phyloP scores from a whole-genome alignment of 371 early-diverging fungal genomes.

The Rhizopus stolonifer region DNA sequence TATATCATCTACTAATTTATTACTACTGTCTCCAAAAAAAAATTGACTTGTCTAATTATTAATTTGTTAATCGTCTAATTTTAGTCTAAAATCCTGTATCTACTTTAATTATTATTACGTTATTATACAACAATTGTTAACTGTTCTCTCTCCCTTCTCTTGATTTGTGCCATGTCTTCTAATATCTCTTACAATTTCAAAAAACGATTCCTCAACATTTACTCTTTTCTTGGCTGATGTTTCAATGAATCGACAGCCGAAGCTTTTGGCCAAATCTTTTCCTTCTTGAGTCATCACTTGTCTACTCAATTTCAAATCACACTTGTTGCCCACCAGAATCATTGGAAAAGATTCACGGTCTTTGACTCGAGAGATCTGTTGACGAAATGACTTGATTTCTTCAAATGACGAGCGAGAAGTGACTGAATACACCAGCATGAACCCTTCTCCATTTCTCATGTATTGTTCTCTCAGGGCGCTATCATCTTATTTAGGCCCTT shows the following conservation, averaged over 20 bases:
- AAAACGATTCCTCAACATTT: constrained; percentile 90
- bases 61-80: no score
- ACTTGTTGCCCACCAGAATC: constrained; percentile 69
- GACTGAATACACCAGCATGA: constrained; percentile 80
- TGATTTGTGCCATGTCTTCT: constrained; percentile 68
- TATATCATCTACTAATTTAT: no score
- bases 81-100: no score
- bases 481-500: background rate
- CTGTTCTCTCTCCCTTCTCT: constrained; percentile 24
- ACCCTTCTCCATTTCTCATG: constrained; percentile 89
- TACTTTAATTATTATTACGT: no score
- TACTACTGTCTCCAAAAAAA: no score
- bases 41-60: no score
- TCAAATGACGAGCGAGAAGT: constrained; percentile 76
- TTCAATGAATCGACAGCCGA: constrained; percentile 27
- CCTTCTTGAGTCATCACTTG: constrained; percentile 51
- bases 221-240: constrained; percentile 74
- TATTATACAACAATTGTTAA: no score
- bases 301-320: constrained; percentile 53
- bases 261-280: constrained; percentile 25
- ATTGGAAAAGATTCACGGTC: constrained; percentile 74
- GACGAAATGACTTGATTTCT: constrained; percentile 75
- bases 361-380: constrained; percentile 82
- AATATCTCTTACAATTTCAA: constrained; percentile 82
- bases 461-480: constrained; percentile 79